Evolutionary conservation across 805 yeast species (phyloP), one percentile per base, ranked within the genome.

Genomic region (Sugiyamaella marilandica): DNA sequence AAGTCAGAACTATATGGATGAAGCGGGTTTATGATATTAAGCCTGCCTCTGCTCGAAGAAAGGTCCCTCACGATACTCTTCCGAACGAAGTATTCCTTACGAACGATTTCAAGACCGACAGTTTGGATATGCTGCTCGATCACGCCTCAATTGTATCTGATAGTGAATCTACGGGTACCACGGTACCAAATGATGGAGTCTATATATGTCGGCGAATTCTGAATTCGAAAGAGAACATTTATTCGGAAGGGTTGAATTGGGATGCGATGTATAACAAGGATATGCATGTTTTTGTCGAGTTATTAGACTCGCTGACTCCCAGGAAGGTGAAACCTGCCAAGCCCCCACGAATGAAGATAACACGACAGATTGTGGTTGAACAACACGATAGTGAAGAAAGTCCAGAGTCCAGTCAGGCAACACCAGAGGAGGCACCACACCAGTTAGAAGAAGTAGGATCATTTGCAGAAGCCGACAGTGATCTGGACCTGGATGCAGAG

Each of bases 221-320:
- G 50, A 50, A 55, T 41, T 26, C 51, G 10, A 29, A 19, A 13
- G 16, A 14, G 41, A 18, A 33, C 19, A 9, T 45, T 7, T 31
- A 41, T 24, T 55, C 58, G 1, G 50, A 54, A 18, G 58, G 46
- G 11, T 43, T 57, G 14, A 50, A 58, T n/a, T 55, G 57, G 58
- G 14, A 24, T 26, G 36, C 16, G 16, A 10, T 55, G 11, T 56
- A 57, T 29, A 26, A 41, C 5, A 56, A 52, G 4, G 47, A 55
- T 41, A 46, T 54, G 44, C 31, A 10, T 14, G 47, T 13, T 16
- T 45, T 50, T 11, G 10, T 34, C 16, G 36, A 39, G 19, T 10
- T n/a, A 13, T 18, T 47, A 10, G 49, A 35, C 19, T 36, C 34
- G 19, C 44, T 44, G 10, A 39, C 18, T 10, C 49, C 53, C 0